These are phyloP conservation scores for Penicillium malachiteum DNA, from an alignment of 495 filamentous ascomycete species.

Conservation along the genomic window DNA sequence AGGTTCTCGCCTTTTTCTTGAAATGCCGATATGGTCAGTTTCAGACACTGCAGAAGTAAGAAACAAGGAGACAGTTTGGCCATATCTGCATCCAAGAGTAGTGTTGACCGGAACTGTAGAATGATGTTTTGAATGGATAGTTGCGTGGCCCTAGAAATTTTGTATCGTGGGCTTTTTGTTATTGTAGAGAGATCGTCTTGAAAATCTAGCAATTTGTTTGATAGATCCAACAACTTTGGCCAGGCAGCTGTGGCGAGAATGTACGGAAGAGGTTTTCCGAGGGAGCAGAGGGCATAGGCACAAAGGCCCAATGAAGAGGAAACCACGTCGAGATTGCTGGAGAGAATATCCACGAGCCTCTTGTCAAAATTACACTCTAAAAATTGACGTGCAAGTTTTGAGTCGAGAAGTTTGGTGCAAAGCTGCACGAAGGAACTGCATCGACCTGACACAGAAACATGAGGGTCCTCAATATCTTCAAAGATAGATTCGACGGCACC, in stretches of 20 bases:
- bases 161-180: conserved; percentile 12
- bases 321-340: conserved; percentile 31
- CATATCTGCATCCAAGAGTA: conserved; percentile 18
- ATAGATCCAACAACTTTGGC: conserved; percentile 32
- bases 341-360: conserved; percentile 53
- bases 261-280: conserved; percentile 25
- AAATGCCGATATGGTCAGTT: conserved; percentile 22
- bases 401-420: conserved; percentile 67
- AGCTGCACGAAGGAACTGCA: conserved; percentile 65
- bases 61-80: conserved; percentile 32
- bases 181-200: conserved; percentile 29
- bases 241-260: conserved; percentile 30
- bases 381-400: conserved; percentile 66
- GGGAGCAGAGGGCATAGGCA: conserved; percentile 30
- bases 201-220: conserved; percentile 22
- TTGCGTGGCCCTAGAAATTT: conserved; percentile 33
- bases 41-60: conserved; percentile 33
- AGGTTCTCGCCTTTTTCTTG: conserved; percentile 30
- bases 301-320: conserved; percentile 32
- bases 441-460: conserved; percentile 45
- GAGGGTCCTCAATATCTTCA: conserved; percentile 71
- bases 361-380: conserved; percentile 70
- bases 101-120: conserved; percentile 19
- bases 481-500: conserved; percentile 79
- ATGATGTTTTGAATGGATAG: conserved; percentile 26